These are phyloP conservation scores for Cytospora piceae DNA, from an alignment of 2,329 filamentous ascomycete species.

Conservation along the genomic window DNA sequence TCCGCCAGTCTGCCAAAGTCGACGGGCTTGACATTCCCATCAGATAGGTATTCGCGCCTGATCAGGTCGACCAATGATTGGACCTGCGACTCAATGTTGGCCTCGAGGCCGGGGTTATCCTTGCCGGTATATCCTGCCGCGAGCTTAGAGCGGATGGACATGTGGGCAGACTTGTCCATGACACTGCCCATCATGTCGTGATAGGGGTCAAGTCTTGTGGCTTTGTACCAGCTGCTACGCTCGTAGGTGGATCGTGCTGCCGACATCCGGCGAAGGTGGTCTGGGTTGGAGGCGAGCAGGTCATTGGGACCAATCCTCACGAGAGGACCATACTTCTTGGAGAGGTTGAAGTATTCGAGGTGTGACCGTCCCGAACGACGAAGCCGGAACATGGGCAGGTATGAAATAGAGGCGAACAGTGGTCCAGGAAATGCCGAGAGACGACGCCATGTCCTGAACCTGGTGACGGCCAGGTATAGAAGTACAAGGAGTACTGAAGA, in stretches of 20 bases:
- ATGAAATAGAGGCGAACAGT: conserved; percentile 19
- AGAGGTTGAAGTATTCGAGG: conserved; percentile 19
- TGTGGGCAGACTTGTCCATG: conserved; percentile 30
- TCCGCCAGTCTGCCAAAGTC: conserved; percentile 31
- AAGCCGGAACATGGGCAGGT: conserved; percentile 20
- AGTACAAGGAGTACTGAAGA: conserved; percentile 4
- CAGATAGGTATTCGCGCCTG: conserved; percentile 19
- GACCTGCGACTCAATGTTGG: conserved; percentile 28
- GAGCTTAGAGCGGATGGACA: conserved; percentile 28
- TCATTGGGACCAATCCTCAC: conserved; percentile 27
- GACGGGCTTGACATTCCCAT: conserved; percentile 15
- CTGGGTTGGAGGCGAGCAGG: conserved; percentile 23
- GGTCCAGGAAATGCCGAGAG: conserved; percentile 21
- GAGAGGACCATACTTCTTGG: conserved; percentile 22
- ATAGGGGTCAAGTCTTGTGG: conserved; percentile 26
- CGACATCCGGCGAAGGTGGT: conserved; percentile 26
- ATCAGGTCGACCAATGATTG: conserved; percentile 27
- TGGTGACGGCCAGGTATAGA: conserved; percentile 14
- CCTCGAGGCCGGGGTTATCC: conserved; percentile 30
- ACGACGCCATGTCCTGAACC: conserved; percentile 23
- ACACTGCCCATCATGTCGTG: conserved; percentile 34
- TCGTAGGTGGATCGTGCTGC: conserved; percentile 21
- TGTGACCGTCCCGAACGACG: conserved; percentile 18
- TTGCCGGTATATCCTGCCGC: conserved; percentile 31
- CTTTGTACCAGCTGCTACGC: conserved; percentile 25